phyloP scores from a whole-genome alignment of 31 red algal species.

The Porphyra umbilicalis region DNA sequence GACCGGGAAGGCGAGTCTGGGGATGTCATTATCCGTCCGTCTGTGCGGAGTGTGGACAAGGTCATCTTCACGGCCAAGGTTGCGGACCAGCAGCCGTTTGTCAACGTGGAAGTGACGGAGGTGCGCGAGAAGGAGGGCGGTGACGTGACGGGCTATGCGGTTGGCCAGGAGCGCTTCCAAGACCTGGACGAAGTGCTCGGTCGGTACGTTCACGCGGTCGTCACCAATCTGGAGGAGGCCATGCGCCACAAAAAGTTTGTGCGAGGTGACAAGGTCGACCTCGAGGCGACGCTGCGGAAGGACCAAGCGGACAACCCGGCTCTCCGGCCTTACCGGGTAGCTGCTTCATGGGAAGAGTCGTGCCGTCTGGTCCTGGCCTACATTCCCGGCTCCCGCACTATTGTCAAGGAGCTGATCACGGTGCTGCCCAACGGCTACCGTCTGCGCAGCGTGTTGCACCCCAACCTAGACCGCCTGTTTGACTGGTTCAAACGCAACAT shows the following conservation, averaged over 20 bases:
- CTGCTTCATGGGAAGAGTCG: conserved; percentile 37
- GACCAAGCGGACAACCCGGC: conserved; percentile 22
- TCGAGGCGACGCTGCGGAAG: conserved; percentile 13
- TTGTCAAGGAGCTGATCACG: conserved; percentile 57
- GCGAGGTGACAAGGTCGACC: conserved; percentile 9
- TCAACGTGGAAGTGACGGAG: conserved; percentile 11
- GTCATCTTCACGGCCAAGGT: conserved; percentile 79
- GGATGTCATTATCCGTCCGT: conserved; percentile 79
- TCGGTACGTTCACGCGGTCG: conserved; percentile 66
- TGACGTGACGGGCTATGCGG: not conserved
- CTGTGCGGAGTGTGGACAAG: conserved; percentile 45
- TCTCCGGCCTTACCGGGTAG: conserved; percentile 62
- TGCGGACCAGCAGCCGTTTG: conserved; percentile 27
- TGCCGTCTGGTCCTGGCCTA: conserved; percentile 64
- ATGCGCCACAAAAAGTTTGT: conserved; percentile 80
- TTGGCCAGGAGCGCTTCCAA: conserved; percentile 15
- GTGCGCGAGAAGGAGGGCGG: not conserved
- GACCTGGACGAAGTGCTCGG: conserved; percentile 73
- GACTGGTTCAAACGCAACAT: conserved; percentile 97
- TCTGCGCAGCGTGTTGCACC: conserved; percentile 66
- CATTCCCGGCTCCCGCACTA: conserved; percentile 51
- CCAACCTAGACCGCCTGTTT: conserved; percentile 61
- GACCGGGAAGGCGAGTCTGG: conserved; percentile 33
- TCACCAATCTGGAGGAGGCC: conserved; percentile 52
- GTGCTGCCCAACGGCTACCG: conserved; percentile 82